Evolutionary conservation across 441 rosid genomes (phyloP), one percentile per base, ranked within the genome.

Genomic region (Lepidium campestre): DNA sequence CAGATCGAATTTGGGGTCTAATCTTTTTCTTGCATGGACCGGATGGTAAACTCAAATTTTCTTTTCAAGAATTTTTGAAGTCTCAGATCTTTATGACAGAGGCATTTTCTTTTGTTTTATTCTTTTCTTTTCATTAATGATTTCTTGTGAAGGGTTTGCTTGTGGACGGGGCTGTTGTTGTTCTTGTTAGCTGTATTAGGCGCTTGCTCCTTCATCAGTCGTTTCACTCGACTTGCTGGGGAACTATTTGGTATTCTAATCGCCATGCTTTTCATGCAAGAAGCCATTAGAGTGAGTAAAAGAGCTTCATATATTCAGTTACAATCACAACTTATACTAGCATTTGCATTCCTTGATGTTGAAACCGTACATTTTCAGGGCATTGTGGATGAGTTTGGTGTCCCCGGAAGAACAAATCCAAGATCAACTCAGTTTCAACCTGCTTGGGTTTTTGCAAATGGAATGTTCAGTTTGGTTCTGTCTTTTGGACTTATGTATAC

Each of bases 191-290:
- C 89, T 69, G 50, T 84, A 70, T 69, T 84, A 19, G 87, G 87
- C 34, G 92, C 92, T 70, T 82, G 89, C 77, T 75, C 83, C 29
- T 84, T 86, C 50, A 86, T 86, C 77, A 86, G 74, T 74, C 77
- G 89, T 53, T 86, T 86, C 72, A 86, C 92, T 70, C 85, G 92
- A 62, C 63, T 86, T 7, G 89, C 92, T 0, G 92, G 92, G 7
- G 92, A 84, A 60, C 74, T 86, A 45, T 86, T 86, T 68, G 92
- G 89, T 78, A 81, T 86, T 34, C 81, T 86, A 34, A 86, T 86
- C 13, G 89, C 89, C 12, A 80, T 86, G 87, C 87, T 86, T 67
- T 86, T 86, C 75, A 78, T 86, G 86, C 92, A 84, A 78, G 73
- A 86, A 76, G 89, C 92, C 71, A 82, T 86, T 23, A 84, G 73